These are phyloP conservation scores for Cicer chorassanicum DNA, from an alignment of 306 rosid species.

Conservation along the genomic window DNA sequence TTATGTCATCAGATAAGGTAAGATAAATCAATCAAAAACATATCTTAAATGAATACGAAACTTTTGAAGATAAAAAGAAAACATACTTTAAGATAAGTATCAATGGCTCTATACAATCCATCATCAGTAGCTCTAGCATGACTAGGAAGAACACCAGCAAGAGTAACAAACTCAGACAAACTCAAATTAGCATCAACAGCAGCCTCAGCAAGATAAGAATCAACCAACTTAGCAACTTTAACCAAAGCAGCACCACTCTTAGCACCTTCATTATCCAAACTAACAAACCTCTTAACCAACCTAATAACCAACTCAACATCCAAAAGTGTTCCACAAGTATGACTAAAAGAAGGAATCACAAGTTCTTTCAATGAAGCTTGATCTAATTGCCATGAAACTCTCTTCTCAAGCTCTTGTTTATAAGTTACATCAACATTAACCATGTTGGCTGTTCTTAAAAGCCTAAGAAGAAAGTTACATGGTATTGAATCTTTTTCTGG, in stretches of 20 bases:
- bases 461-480: constrained; percentile 83
- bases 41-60: background rate
- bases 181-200: constrained; percentile 73
- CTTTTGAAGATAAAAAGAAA: background rate
- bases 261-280: constrained; percentile 61
- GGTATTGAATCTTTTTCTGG: constrained; percentile 87
- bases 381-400: constrained; percentile 79
- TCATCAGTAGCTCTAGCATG: constrained; percentile 83
- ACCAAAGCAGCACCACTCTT: constrained; percentile 67
- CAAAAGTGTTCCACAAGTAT: constrained; percentile 77
- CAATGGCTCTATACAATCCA: constrained; percentile 92
- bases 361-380: constrained; percentile 81
- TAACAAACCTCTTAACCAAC: constrained; percentile 75
- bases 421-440: constrained; percentile 71
- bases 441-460: constrained; percentile 86
- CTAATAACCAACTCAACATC: constrained; percentile 74
- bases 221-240: constrained; percentile 84
- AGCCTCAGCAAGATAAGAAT: constrained; percentile 78
- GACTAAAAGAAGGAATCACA: constrained; percentile 86
- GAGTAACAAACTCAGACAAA: constrained; percentile 64
- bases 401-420: constrained; percentile 73
- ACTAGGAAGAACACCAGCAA: constrained; percentile 75
- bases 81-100: constrained; percentile 88
- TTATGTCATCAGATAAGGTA: too few species aligned
- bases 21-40: too few species aligned